Conservation (phyloP, 2,329 filamentous ascomycete genomes). For the Beauveria caledonica region DNA sequence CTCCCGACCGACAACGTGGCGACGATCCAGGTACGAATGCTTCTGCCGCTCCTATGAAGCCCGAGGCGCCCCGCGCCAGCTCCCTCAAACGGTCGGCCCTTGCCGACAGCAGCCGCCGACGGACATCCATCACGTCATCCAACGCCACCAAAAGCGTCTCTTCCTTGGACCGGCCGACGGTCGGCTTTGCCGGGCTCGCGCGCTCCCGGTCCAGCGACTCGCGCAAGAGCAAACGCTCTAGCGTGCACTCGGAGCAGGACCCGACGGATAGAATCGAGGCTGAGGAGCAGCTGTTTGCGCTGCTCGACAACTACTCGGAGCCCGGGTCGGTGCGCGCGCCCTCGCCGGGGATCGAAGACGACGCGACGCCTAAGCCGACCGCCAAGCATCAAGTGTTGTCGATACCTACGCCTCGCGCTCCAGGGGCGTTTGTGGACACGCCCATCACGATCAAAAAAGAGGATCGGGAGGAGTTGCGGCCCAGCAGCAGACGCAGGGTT, state of each 20-base stretch:
- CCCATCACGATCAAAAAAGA: slow-evolving; percentile 39
- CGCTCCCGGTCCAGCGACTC: slow-evolving; percentile 39
- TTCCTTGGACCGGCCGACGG: slow-evolving; percentile 27
- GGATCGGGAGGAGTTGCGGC: not conserved
- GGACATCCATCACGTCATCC: slow-evolving; percentile 3
- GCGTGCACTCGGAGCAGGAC: slow-evolving; percentile 43
- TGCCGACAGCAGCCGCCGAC: not conserved
- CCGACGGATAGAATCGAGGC: slow-evolving; percentile 49
- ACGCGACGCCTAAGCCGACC: slow-evolving; percentile 37
- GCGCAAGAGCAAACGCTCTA: slow-evolving; percentile 38
- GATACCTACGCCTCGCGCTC: slow-evolving; percentile 46
- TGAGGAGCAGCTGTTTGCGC: slow-evolving; percentile 49
- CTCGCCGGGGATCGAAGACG: slow-evolving; percentile 27
- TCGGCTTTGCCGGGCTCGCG: slow-evolving; percentile 39
- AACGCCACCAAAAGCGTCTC: slow-evolving; percentile 7
- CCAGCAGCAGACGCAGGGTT: not conserved
- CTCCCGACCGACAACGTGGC: slow-evolving; percentile 18
- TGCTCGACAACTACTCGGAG: slow-evolving; percentile 46
- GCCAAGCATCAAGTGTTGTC: slow-evolving; percentile 35
- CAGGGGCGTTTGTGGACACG: slow-evolving; percentile 50
- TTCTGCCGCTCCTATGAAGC: not conserved
- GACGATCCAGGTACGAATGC: not conserved
- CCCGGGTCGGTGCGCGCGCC: slow-evolving; percentile 43
- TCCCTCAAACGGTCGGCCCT: slow-evolving; percentile 1
- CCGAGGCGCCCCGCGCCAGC: slow-evolving; percentile 5